phyloP scores from a whole-genome alignment of 2,329 filamentous ascomycete genomes.

The Fusarium ramigenum region DNA sequence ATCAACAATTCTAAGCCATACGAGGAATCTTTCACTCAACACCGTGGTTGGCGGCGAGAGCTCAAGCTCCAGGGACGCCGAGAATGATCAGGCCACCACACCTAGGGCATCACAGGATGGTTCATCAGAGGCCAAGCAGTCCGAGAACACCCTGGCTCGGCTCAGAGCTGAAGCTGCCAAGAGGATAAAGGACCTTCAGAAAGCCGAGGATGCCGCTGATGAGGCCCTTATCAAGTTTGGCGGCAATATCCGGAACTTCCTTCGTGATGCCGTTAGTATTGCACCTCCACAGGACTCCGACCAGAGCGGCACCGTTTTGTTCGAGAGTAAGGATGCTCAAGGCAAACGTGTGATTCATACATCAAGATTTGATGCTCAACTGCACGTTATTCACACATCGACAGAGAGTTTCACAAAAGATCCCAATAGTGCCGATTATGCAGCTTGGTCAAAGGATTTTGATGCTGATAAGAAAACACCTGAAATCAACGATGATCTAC shows the following conservation, averaged over 20 bases:
- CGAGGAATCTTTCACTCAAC: conserved; percentile 76
- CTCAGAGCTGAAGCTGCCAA: conserved; percentile 82
- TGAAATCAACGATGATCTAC: conserved; percentile 81
- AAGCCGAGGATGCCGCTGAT: conserved; percentile 94
- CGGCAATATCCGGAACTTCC: conserved; percentile 86
- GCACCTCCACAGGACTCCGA: conserved; percentile 72
- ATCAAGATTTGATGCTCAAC: conserved; percentile 91
- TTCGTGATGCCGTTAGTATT: conserved; percentile 90
- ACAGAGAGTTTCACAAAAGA: conserved; percentile 85
- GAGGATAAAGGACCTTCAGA: conserved; percentile 87
- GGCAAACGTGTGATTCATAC: conserved; percentile 95
- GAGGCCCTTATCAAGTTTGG: conserved; percentile 94
- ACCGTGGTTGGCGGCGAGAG: conserved; percentile 48
- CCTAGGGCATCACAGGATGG: conserved; percentile 54
- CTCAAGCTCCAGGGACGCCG: conserved; percentile 45
- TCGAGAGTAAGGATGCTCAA: conserved; percentile 90
- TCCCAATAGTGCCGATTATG: conserved; percentile 78
- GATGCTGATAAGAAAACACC: conserved; percentile 86
- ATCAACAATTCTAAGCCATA: conserved; percentile 74
- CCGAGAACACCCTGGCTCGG: conserved; percentile 76
- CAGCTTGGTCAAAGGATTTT: conserved; percentile 77
- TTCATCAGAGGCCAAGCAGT: conserved; percentile 56
- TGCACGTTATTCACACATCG: conserved; percentile 93
- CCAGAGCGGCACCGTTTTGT: conserved; percentile 74
- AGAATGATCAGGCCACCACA: conserved; percentile 58